Percentiles rank a stretch among this genome's conserved stretches.
These are phyloP conservation scores for Paecilomyces dactylethromorphus DNA, from an alignment of 2,329 filamentous ascomycete species.

Conservation along the genomic window DNA sequence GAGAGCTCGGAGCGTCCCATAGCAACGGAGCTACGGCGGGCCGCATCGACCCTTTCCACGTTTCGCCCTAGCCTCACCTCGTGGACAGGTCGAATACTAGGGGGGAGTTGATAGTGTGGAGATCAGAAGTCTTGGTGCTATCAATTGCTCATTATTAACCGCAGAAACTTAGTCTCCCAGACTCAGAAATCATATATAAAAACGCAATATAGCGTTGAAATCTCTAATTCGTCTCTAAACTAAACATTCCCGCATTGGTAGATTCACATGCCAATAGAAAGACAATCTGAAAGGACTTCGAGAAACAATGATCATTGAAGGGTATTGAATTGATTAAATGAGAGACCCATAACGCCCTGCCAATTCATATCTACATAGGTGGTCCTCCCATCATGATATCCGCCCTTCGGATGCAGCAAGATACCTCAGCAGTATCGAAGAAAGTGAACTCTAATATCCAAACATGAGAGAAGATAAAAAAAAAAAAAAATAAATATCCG, in stretches of 20 bases:
- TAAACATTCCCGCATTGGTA: too few species aligned
- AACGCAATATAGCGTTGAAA: too few species aligned
- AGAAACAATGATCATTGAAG: not conserved
- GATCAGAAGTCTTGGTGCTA: too few species aligned
- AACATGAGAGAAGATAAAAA: not conserved
- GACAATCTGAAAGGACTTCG: too few species aligned
- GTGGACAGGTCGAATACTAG: too few species aligned
- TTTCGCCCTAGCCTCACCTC: not conserved
- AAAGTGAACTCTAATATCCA: not conserved
- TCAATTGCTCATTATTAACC: too few species aligned
- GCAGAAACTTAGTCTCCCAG: too few species aligned
- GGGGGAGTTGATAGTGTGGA: too few species aligned
- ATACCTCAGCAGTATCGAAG: not conserved
- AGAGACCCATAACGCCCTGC: not conserved
- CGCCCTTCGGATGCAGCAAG: not conserved
- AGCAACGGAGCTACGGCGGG: not conserved
- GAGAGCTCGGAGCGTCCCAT: not conserved
- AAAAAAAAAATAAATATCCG: not conserved
- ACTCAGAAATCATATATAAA: too few species aligned
- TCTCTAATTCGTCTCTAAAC: too few species aligned
- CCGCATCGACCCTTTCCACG: not conserved
- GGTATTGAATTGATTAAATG: not conserved
- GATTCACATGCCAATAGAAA: too few species aligned
- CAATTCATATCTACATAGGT: not conserved
- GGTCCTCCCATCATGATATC: not conserved